These are phyloP conservation scores for Pythium volutum DNA, from an alignment of 352 stramenopile species.

Conservation along the genomic window DNA sequence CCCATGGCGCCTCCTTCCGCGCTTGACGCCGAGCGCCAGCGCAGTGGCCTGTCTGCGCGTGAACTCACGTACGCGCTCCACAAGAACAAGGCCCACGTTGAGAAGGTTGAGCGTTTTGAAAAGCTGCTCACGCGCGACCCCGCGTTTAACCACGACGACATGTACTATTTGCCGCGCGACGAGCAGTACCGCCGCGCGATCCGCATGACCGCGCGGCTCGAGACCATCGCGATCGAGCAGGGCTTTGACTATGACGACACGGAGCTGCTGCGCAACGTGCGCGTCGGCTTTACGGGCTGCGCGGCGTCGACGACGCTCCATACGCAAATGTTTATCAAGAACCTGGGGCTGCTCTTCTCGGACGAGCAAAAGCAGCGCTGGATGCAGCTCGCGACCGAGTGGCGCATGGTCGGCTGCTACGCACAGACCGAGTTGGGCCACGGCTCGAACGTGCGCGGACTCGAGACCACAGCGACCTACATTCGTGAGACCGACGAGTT, in stretches of 20 bases:
- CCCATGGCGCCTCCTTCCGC: constrained; percentile 11
- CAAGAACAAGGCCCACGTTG: constrained; percentile 43
- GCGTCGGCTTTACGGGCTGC: constrained; percentile 55
- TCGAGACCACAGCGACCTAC: constrained; percentile 96
- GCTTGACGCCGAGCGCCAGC: constrained; percentile 36
- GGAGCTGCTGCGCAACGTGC: constrained; percentile 48
- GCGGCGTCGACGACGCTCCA: constrained; percentile 56
- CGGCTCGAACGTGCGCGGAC: constrained; percentile 80
- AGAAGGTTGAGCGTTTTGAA: constrained; percentile 59
- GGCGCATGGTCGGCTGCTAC: constrained; percentile 81
- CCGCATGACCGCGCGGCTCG: constrained; percentile 52
- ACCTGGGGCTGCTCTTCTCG: constrained; percentile 54
- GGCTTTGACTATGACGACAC: constrained; percentile 53
- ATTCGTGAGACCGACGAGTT: constrained; percentile 88
- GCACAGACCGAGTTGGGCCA: constrained; percentile 89
- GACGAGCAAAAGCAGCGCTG: constrained; percentile 67
- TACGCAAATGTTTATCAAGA: constrained; percentile 75
- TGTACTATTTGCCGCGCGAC: constrained; percentile 64
- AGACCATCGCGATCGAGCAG: constrained; percentile 54
- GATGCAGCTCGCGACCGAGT: constrained; percentile 66
- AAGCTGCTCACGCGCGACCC: constrained; percentile 52
- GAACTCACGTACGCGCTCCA: constrained; percentile 67
- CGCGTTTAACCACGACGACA: constrained; percentile 53
- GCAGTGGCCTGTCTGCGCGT: constrained; percentile 41
- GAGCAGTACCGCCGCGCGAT: constrained; percentile 59